Evolutionary conservation across 768 basidiomycete genomes (phyloP).

Genomic region (Auriscalpium vulgare): DNA sequence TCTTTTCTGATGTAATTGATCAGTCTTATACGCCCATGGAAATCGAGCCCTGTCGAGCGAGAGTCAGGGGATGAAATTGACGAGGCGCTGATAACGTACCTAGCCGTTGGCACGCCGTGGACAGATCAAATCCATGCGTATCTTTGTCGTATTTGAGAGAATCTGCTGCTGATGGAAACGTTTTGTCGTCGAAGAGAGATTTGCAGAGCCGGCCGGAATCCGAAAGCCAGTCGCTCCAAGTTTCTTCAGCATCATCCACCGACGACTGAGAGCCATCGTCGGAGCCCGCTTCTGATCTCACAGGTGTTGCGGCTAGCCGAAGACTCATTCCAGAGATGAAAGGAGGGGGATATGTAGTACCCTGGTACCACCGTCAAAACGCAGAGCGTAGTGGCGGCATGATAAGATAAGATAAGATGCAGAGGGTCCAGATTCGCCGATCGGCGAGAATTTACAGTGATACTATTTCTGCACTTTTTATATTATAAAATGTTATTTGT

Average conservation of each 20-base stretch:
- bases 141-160: conserved; percentile 54
- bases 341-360: no score
- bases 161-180: conserved; percentile 50
- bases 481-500: no score
- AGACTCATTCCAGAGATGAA: conserved; percentile 1
- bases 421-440: no score
- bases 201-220: conserved; percentile 54
- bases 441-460: no score
- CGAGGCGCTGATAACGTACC: conserved; percentile 34
- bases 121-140: conserved; percentile 56
- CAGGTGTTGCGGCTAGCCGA: conserved; percentile 6
- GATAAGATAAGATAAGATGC: no score
- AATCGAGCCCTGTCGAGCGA: conserved; percentile 53
- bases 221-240: conserved; percentile 76
- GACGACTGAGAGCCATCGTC: not conserved
- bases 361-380: no score
- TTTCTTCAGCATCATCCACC: conserved; percentile 40
- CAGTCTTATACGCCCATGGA: conserved; percentile 70
- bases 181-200: conserved; percentile 70
- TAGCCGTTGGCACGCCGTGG: conserved; percentile 38
- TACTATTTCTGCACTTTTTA: no score
- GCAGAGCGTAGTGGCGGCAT: no score
- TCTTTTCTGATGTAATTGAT: conserved; percentile 83
- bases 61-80: not conserved
- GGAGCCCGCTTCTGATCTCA: not conserved